These are phyloP conservation scores for Aspergillus melleus DNA, from an alignment of 2,329 filamentous ascomycete species.

Conservation along the genomic window DNA sequence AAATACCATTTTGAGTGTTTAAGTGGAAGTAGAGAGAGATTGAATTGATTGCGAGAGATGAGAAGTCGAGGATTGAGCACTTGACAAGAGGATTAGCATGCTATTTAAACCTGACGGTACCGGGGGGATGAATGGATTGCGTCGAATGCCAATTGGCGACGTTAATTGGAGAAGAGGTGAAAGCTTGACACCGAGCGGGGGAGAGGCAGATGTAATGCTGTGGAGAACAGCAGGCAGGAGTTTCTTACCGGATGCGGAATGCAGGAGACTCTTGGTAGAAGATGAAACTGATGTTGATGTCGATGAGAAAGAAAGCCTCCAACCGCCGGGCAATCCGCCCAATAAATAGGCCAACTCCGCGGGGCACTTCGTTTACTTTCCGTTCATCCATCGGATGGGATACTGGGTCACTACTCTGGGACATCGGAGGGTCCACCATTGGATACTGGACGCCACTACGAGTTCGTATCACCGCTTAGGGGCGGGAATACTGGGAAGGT, in stretches of 20 bases:
- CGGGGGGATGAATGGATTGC: not conserved
- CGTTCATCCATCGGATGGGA: constrained; percentile 1
- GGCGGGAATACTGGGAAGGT: not conserved
- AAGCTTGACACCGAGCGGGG: constrained; percentile 7
- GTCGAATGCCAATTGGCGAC: not conserved
- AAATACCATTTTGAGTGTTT: constrained; percentile 59
- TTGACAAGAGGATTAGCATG: constrained; percentile 11
- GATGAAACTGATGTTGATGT: constrained; percentile 2
- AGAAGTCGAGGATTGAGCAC: not conserved
- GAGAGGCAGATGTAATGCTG: not conserved
- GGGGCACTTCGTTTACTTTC: not conserved
- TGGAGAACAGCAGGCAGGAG: not conserved
- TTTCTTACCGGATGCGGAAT: constrained; percentile 5
- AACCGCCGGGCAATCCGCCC: constrained; percentile 12
- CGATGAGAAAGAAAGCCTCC: constrained; percentile 7
- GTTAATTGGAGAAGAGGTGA: constrained; percentile 6
- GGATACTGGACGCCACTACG: not conserved
- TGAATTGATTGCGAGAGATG: not conserved
- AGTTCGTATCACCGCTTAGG: not conserved
- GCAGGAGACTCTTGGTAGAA: not conserved
- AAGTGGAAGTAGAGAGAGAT: constrained; percentile 12
- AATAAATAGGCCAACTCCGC: constrained; percentile 20
- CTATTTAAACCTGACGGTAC: constrained; percentile 3
- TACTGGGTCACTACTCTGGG: not conserved
- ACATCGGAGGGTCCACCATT: not conserved